Base-by-base conservation (phyloP, 305 asterid species). In the Plantago lanceolata region DNA sequence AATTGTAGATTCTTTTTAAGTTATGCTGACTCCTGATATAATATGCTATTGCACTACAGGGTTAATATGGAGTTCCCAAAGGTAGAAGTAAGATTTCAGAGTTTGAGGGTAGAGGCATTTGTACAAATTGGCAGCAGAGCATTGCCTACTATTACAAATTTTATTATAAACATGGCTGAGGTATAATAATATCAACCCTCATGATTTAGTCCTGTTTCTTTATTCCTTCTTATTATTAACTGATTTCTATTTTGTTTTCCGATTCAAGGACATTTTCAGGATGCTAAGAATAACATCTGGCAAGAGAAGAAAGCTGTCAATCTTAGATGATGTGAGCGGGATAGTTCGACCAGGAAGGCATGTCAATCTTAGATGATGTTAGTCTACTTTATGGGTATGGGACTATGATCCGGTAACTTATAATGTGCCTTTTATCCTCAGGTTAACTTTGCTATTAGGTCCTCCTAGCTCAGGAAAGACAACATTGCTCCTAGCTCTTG, bases 381-480 rank as follows among this genome's bases (percentile, higher is more conserved):
- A n/a, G n/a, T n/a, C n/a, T n/a, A n/a, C n/a, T n/a, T n/a, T n/a
- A n/a, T n/a, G n/a, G 98, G 98, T 83, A 73, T 37, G 83, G 72
- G 51, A 71, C 66, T 75, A 33, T 57, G 60, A 74, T 63, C 57
- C 56, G 73, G 63, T 63, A 45, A 52, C 71, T 76, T 40, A 75
- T 63, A 43, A 35, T 21, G 21, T 19, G 24, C 48, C 76, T 65
- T 72, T 56, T 68, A 47, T 68, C 66, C 78, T 52, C 76, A 91
- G 98, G 68, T 84, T 85, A 75, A 93, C 98, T 59, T 80, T 93
- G 66, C 75, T 93, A 57, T 67, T 93, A 80, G 96, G 98, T 56
- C 98, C 95, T 50, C 98, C 98, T 56, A 82, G 96, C 86, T 93
- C 97, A 67, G 98, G 98, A 73, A 93, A 92, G 86, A 89, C 94